Percentiles rank a stretch among this genome's conserved stretches.
Conservation (phyloP, 1,139 yeast genomes). For the Geotrichum citri-aurantii region DNA sequence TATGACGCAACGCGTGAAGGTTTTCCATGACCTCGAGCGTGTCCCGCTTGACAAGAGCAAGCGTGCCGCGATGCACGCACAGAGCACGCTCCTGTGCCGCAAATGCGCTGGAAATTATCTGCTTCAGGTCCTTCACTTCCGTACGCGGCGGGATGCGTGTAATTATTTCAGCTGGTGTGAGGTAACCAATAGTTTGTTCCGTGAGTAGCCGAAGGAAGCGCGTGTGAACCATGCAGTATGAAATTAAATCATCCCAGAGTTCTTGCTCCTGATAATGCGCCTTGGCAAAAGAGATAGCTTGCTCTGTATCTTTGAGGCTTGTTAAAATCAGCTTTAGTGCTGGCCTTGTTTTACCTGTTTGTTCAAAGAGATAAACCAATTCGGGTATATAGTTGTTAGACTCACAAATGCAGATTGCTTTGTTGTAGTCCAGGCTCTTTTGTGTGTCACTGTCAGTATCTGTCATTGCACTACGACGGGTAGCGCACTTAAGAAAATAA, state of each 20-base stretch:
- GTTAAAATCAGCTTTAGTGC: slow-evolving; percentile 75
- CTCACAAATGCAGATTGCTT: slow-evolving; percentile 62
- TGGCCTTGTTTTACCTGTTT: slow-evolving; percentile 68
- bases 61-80: slow-evolving; percentile 52
- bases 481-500: slow-evolving; percentile 47
- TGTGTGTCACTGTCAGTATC: background rate
- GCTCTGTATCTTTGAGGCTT: slow-evolving; percentile 66
- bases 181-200: slow-evolving; percentile 38
- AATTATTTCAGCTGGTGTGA: slow-evolving; percentile 66
- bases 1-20: slow-evolving; percentile 38
- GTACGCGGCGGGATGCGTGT: slow-evolving; percentile 56
- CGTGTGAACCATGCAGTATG: slow-evolving; percentile 66
- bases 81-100: slow-evolving; percentile 58
- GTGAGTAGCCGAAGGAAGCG: slow-evolving; percentile 68
- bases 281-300: slow-evolving; percentile 76
- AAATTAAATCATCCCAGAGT: slow-evolving; percentile 70
- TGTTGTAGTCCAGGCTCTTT: slow-evolving; percentile 45
- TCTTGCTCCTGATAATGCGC: slow-evolving; percentile 58
- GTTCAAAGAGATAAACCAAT: slow-evolving; percentile 72
- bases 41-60: slow-evolving; percentile 57
- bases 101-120: slow-evolving; percentile 56
- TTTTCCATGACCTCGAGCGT: slow-evolving; percentile 43
- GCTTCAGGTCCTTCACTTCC: slow-evolving; percentile 58
- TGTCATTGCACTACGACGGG: slow-evolving; percentile 30
- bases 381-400: slow-evolving; percentile 52